Conservation (phyloP, 2,329 filamentous ascomycete species). For the Talaromyces sp. region DNA sequence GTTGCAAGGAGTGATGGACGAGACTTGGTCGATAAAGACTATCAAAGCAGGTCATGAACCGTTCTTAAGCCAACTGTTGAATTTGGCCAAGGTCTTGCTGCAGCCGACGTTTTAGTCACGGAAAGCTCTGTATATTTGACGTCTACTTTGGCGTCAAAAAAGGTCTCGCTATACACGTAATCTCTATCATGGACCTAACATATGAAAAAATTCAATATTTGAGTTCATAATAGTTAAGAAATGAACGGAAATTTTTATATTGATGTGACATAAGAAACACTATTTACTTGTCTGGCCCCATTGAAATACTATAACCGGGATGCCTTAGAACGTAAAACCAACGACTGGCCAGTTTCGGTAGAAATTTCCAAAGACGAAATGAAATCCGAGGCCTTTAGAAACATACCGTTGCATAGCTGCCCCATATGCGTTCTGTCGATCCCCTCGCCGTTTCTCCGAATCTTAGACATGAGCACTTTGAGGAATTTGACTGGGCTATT, state of each 20-base stretch:
- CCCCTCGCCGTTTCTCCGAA: not conserved
- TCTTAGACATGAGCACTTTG: not conserved
- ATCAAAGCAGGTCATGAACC: constrained; percentile 1
- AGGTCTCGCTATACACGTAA: too few species aligned
- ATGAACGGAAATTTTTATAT: too few species aligned
- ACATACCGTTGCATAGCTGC: not conserved
- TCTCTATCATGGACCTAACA: not conserved
- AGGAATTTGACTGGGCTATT: not conserved
- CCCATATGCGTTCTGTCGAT: not conserved
- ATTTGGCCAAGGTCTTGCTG: not conserved
- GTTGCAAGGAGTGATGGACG: not conserved
- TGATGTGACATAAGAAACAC: not conserved
- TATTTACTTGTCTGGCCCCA: not conserved
- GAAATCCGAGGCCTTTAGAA: not conserved
- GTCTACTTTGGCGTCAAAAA: too few species aligned
- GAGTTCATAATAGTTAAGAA: too few species aligned
- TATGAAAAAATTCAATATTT: too few species aligned
- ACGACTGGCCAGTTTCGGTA: not conserved
- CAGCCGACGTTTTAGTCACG: too few species aligned
- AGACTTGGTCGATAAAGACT: constrained; percentile 1
- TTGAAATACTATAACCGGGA: not conserved
- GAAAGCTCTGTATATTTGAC: too few species aligned
- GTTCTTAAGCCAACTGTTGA: not conserved
- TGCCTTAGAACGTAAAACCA: not conserved
- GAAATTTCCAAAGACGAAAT: not conserved